Base-by-base conservation (phyloP, 768 basidiomycete species). In the Clavaria fumosa region DNA sequence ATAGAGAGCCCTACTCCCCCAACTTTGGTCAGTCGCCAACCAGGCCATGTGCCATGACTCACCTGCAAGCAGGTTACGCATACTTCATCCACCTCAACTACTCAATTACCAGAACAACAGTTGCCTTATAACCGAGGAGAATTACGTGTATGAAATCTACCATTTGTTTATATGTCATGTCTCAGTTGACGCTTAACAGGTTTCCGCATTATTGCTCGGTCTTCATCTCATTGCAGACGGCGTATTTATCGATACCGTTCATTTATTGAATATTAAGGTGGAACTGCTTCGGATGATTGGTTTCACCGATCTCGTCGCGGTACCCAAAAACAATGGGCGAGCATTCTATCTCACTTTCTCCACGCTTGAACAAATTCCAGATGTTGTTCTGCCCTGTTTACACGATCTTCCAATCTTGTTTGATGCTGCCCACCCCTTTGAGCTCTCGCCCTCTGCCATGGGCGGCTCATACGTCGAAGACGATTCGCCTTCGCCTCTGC, bases 171-270 rank as follows among this genome's bases (percentile, higher is more conserved):
- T n/a, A n/a, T n/a, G n/a, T n/a, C n/a, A n/a, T n/a, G n/a, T 20
- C 5, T 17, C 15, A 18, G 19, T 7, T n/a, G 21, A 12, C 26
- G 18, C 20, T 24, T 20, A 30, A 23, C 41, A 82, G 78, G 61
- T 63, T 34, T 69, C 73, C 1, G 48, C 76, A 15, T 43, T 80
- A 18, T 55, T 68, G 10, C 60, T 85, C 11, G 65, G 70, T 41
- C 55, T 84, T 34, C 67, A 71, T 36, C 75, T 82, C 72, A 61
- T 84, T 22, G 62, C 72, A 7, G 72, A 75, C 41, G 78, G 78
- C 5, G 60, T 78, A 31, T 37, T 55, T 11, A 63, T 76, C 34
- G 73, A 74, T 39, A 38, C 62, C 5, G 56, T 61, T 33, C 62
- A 64, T 12, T 55, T 78, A 5, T 57, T 80, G 45, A 73, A 69